Conservation (phyloP, 805 yeast species). For the Allodekkera sacchari region DNA sequence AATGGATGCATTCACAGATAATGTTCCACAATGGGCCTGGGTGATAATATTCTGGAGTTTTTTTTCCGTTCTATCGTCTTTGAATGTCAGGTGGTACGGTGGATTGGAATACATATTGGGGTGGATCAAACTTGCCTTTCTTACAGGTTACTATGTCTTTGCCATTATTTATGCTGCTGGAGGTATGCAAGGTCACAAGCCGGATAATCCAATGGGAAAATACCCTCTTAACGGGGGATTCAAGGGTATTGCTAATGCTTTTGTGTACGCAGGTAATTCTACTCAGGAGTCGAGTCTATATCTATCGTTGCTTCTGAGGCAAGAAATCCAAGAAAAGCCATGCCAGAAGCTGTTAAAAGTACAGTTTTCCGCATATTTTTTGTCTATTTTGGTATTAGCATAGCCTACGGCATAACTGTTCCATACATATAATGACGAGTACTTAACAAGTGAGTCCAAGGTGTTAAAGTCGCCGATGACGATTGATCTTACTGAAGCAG, state of each 20-base stretch:
- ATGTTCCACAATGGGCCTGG: slow-evolving; percentile 45
- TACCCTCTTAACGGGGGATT: slow-evolving; percentile 18
- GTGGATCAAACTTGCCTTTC: slow-evolving; percentile 37
- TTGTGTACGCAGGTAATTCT: slow-evolving; percentile 11
- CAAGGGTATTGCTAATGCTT: slow-evolving; percentile 10
- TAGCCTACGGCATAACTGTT: slow-evolving; percentile 43
- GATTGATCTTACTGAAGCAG: slow-evolving; percentile 36
- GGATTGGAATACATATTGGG: slow-evolving; percentile 48
- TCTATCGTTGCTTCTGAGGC: slow-evolving; percentile 51
- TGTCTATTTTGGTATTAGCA: slow-evolving; percentile 42
- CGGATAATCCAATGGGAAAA: slow-evolving; percentile 28
- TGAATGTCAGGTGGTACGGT: slow-evolving; percentile 47
- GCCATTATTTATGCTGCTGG: slow-evolving; percentile 30
- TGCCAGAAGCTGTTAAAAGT: slow-evolving; percentile 45
- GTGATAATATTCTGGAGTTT: slow-evolving; percentile 41
- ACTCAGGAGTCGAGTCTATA: slow-evolving; percentile 14
- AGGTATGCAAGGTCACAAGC: slow-evolving; percentile 21
- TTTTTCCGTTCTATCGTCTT: slow-evolving; percentile 40
- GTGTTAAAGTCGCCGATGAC: slow-evolving; percentile 39
- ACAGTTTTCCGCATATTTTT: slow-evolving; percentile 45
- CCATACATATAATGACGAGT: slow-evolving; percentile 45
- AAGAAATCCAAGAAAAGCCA: slow-evolving; percentile 43
- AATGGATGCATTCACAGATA: slow-evolving; percentile 39
- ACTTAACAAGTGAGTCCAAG: slow-evolving; percentile 26
- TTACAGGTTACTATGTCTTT: slow-evolving; percentile 41